Conservation (phyloP, 1,284 basidiomycete genomes). For the Bjerkandera adusta region DNA sequence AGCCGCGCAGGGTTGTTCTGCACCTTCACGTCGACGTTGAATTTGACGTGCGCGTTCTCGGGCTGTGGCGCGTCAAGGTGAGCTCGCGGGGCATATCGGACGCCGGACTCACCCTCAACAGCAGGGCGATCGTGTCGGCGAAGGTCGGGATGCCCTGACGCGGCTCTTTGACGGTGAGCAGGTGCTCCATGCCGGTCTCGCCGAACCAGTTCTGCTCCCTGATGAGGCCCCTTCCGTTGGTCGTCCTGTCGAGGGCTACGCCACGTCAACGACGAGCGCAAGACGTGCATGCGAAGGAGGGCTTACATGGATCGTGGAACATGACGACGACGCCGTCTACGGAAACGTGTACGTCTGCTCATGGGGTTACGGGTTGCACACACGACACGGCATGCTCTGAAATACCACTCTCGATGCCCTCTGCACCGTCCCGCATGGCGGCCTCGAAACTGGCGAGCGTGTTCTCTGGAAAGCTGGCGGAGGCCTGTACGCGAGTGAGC, state of each 20-base stretch:
- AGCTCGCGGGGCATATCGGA: conserved; percentile 10
- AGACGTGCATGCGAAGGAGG: conserved; percentile 15
- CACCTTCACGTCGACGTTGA: conserved; percentile 94
- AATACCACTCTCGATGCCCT: conserved; percentile 93
- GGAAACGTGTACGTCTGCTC: conserved; percentile 94
- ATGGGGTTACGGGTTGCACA: conserved; percentile 46
- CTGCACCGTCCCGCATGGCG: conserved; percentile 90
- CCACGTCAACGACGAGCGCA: conserved; percentile 12
- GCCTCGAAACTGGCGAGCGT: conserved; percentile 91
- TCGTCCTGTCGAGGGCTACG: conserved; percentile 66
- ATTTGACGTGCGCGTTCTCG: conserved; percentile 81
- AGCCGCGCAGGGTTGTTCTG: conserved; percentile 89
- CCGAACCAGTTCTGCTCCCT: conserved; percentile 73
- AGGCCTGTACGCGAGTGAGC: conserved; percentile 55
- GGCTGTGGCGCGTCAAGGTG: conserved; percentile 44
- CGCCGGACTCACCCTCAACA: conserved; percentile 64
- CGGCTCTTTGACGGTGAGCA: conserved; percentile 81
- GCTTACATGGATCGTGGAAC: conserved; percentile 90
- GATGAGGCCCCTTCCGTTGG: conserved; percentile 66
- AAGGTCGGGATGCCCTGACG: conserved; percentile 88
- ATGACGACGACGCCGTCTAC: conserved; percentile 88
- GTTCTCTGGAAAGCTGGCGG: conserved; percentile 87
- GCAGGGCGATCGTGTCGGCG: conserved; percentile 73
- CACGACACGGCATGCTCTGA: conserved; percentile 26
- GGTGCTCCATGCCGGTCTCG: conserved; percentile 75